Evolutionary conservation across 2,329 filamentous ascomycete species (phyloP).

Genomic region (Phyllosticta citrichinensis): DNA sequence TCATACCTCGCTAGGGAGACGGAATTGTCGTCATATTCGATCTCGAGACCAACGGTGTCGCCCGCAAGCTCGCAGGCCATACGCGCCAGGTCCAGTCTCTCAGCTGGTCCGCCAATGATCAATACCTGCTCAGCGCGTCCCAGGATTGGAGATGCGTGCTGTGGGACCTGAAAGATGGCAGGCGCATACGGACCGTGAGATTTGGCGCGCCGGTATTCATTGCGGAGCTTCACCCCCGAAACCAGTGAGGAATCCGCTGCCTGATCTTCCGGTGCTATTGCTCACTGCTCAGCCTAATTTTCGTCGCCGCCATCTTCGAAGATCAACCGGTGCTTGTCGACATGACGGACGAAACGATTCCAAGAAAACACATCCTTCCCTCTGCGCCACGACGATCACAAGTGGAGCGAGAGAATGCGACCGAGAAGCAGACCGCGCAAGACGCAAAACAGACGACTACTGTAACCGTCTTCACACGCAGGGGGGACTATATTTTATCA

Average conservation of each 20-base stretch:
- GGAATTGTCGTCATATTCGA: conserved; percentile 95
- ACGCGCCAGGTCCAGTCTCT: conserved; percentile 88
- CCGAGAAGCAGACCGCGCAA: conserved; percentile 79
- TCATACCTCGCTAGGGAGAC: conserved; percentile 46
- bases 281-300: conserved; percentile 51
- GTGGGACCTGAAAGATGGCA: conserved; percentile 76
- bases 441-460: conserved; percentile 94
- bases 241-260: conserved; percentile 53
- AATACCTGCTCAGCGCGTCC: conserved; percentile 83
- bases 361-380: conserved; percentile 67
- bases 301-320: conserved; percentile 88
- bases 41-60: conserved; percentile 92
- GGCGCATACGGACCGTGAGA: conserved; percentile 69
- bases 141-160: conserved; percentile 95
- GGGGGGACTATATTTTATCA: conserved; percentile 79
- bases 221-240: conserved; percentile 84
- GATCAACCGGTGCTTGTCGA: conserved; percentile 86
- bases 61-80: conserved; percentile 86
- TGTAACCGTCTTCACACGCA: conserved; percentile 75
- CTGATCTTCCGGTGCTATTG: neutral
- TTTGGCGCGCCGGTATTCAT: conserved; percentile 93
- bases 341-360: conserved; percentile 52
- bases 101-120: conserved; percentile 83
- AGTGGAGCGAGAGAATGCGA: conserved; percentile 58
- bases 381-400: conserved; percentile 70